phyloP scores from a whole-genome alignment of 805 yeast species.

The Teunomyces panamensis region DNA sequence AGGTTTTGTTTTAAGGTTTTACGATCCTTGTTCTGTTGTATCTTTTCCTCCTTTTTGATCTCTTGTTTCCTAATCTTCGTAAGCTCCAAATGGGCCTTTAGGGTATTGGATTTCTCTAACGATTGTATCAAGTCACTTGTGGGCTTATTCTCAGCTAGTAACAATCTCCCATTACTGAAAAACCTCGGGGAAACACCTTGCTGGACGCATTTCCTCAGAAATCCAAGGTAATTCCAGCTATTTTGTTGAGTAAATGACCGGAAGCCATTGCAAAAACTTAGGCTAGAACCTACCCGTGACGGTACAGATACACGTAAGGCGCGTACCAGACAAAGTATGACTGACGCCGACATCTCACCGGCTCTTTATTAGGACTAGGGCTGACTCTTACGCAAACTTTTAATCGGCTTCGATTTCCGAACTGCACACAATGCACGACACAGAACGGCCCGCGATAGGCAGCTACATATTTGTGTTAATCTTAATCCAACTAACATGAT shows the following conservation, averaged over 20 bases:
- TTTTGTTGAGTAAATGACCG: background rate
- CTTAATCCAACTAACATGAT: background rate
- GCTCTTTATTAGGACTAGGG: background rate
- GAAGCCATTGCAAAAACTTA: background rate
- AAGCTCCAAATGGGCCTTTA: constrained; percentile 28
- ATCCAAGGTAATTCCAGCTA: background rate
- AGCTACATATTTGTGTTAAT: too few relatives aligned
- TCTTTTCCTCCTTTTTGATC: constrained; percentile 29
- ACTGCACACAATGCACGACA: background rate
- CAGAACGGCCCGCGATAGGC: too few relatives aligned
- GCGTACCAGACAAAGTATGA: background rate
- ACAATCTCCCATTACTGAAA: background rate
- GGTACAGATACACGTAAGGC: background rate
- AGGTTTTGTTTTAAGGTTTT: constrained; percentile 32
- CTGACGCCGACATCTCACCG: constrained; percentile 2
- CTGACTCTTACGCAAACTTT: background rate
- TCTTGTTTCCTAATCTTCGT: constrained; percentile 23
- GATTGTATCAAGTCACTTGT: constrained; percentile 1
- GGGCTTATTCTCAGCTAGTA: background rate
- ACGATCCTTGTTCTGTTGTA: constrained; percentile 18
- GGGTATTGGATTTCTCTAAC: constrained; percentile 11
- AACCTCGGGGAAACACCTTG: background rate
- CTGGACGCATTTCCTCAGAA: background rate
- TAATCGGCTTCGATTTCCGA: background rate
- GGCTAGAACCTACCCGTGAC: background rate